Percentiles rank a stretch among this genome's conserved stretches.
phyloP scores from a whole-genome alignment of 208 protist species.

The Trichomonas gallinae region DNA sequence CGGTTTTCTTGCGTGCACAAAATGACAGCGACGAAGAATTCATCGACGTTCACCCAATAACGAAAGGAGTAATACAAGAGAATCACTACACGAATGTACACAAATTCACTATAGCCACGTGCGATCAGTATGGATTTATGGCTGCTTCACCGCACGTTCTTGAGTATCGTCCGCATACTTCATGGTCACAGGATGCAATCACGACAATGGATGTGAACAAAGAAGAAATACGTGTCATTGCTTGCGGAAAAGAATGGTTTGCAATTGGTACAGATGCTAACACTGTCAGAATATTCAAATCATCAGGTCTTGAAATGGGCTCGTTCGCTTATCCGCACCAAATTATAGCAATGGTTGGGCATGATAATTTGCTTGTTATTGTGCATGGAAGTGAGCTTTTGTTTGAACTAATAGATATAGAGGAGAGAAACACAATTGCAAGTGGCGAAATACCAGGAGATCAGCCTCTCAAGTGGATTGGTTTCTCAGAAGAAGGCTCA shows the following conservation, averaged over 20 bases:
- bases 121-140: background rate
- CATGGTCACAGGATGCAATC: background rate
- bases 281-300: background rate
- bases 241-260: conserved; percentile 14
- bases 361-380: background rate
- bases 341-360: background rate
- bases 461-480: background rate
- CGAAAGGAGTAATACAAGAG: background rate
- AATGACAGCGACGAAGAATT: background rate
- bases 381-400: background rate
- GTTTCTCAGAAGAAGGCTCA: background rate
- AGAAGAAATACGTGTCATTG: background rate
- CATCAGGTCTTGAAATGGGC: background rate
- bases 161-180: background rate
- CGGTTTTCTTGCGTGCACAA: background rate
- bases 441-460: background rate
- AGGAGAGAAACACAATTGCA: background rate
- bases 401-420: background rate
- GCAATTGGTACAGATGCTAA: background rate
- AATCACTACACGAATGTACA: background rate
- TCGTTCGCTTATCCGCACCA: background rate
- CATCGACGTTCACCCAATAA: background rate
- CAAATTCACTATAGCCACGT: background rate
- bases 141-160: background rate
- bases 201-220: background rate